These are phyloP conservation scores for Neopestalotiopsis sp. DNA, from an alignment of 2,329 filamentous ascomycete genomes.

Conservation along the genomic window DNA sequence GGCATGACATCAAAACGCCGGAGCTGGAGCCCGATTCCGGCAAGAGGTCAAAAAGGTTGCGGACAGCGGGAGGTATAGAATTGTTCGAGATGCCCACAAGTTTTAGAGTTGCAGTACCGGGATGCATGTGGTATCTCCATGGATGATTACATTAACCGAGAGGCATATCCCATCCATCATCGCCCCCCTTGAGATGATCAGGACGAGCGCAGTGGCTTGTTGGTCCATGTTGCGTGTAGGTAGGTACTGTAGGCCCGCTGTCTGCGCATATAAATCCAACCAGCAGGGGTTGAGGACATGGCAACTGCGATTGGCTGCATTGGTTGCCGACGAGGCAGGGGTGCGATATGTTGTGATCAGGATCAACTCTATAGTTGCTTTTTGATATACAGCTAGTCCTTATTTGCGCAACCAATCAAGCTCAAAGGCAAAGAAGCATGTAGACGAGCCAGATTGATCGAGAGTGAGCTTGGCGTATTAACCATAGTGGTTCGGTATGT, in stretches of 20 bases:
- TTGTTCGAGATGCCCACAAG: constrained; percentile 14
- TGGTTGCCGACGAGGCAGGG: background rate
- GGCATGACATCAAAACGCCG: constrained; percentile 18
- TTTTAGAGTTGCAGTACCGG: constrained; percentile 19
- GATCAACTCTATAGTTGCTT: constrained; percentile 3
- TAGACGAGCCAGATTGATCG: background rate
- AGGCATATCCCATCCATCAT: background rate
- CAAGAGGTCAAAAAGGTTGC: constrained; percentile 14
- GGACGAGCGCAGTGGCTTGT: background rate
- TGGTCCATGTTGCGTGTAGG: background rate
- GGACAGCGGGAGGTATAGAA: constrained; percentile 8
- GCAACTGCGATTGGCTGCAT: constrained; percentile 1
- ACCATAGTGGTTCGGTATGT: background rate
- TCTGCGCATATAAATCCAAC: constrained; percentile 3
- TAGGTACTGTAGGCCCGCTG: background rate
- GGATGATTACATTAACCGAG: constrained; percentile 3
- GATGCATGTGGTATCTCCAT: constrained; percentile 12
- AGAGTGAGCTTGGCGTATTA: constrained; percentile 1
- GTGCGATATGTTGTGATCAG: background rate
- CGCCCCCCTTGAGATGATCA: background rate
- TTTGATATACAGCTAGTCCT: background rate
- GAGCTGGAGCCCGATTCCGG: constrained; percentile 14
- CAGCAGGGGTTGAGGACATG: background rate
- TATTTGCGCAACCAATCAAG: background rate
- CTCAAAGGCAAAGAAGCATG: background rate